Conservation (phyloP, 2,329 filamentous ascomycete species). For the Verticillium nonalfalfae region DNA sequence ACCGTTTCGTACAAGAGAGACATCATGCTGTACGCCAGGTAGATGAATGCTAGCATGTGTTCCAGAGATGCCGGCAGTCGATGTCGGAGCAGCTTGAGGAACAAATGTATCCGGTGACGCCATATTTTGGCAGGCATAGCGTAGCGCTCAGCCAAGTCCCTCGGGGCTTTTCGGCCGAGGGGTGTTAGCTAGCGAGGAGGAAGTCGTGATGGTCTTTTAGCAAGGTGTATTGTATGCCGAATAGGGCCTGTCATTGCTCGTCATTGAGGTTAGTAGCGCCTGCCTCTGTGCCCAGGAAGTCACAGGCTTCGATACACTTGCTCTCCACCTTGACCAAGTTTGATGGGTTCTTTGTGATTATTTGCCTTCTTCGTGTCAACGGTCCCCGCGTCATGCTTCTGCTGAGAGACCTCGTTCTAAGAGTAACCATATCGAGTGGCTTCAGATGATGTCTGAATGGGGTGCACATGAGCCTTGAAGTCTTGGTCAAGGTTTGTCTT, state of each 20-base stretch:
- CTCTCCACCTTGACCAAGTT: conserved; percentile 74
- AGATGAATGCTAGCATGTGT: conserved; percentile 88
- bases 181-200: conserved; percentile 82
- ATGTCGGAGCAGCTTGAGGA: conserved; percentile 70
- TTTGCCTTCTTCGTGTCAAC: neutral
- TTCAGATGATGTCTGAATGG: neutral
- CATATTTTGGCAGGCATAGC: conserved; percentile 92
- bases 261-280: conserved; percentile 37
- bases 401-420: neutral
- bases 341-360: conserved; percentile 3
- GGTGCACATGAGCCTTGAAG: too few relatives aligned
- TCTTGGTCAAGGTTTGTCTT: too few relatives aligned
- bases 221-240: conserved; percentile 73
- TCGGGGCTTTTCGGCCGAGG: conserved; percentile 64
- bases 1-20: conserved; percentile 81
- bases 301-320: conserved; percentile 79
- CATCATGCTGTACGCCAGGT: conserved; percentile 86
- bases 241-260: conserved; percentile 80
- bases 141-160: conserved; percentile 69
- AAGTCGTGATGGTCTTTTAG: conserved; percentile 82
- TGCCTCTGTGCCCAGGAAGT: conserved; percentile 12
- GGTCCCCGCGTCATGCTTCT: neutral
- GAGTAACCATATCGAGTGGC: too few relatives aligned
- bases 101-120: conserved; percentile 84
- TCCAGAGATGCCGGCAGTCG: conserved; percentile 72